These are phyloP conservation scores for Fulvia fulva DNA, from an alignment of 2,329 filamentous ascomycete genomes.

Conservation along the genomic window DNA sequence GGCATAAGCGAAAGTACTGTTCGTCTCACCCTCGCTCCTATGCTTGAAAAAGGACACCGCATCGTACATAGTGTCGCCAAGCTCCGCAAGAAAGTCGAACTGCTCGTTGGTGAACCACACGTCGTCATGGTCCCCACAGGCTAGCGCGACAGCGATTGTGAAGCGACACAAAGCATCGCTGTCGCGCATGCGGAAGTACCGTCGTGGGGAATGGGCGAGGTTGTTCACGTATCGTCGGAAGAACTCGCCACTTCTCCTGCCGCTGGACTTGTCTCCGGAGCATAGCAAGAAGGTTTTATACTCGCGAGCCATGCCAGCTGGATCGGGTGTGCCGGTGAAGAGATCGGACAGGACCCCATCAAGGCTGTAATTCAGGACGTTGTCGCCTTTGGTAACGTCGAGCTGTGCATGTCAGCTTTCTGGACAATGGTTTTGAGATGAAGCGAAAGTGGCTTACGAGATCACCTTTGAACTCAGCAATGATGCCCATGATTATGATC, in stretches of 20 bases:
- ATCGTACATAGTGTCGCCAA: slow-evolving; percentile 32
- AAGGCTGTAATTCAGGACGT: slow-evolving; percentile 15
- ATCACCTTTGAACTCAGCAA: slow-evolving; percentile 21
- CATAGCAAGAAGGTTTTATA: slow-evolving; percentile 19
- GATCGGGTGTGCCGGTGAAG: slow-evolving; percentile 22
- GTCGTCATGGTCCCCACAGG: slow-evolving; percentile 29
- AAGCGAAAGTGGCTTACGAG: background rate
- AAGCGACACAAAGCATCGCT: slow-evolving; percentile 34
- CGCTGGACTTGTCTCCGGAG: slow-evolving; percentile 19
- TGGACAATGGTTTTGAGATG: background rate
- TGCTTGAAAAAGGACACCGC: slow-evolving; percentile 36
- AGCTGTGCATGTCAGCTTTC: slow-evolving; percentile 5
- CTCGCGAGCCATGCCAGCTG: slow-evolving; percentile 18
- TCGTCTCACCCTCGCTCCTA: slow-evolving; percentile 34
- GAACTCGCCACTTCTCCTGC: slow-evolving; percentile 15
- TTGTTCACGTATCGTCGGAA: slow-evolving; percentile 32
- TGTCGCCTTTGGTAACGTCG: slow-evolving; percentile 15
- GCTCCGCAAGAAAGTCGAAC: slow-evolving; percentile 24
- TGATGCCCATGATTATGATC: slow-evolving; percentile 16
- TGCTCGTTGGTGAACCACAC: slow-evolving; percentile 24
- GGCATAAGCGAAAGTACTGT: slow-evolving; percentile 35
- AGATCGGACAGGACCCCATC: slow-evolving; percentile 27
- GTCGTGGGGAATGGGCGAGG: slow-evolving; percentile 25
- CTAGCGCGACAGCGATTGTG: slow-evolving; percentile 32
- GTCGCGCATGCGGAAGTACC: slow-evolving; percentile 35